Percentiles rank a stretch among this genome's conserved stretches.
These are phyloP conservation scores for Wallacemonas sp. DNA, from an alignment of 208 protist species.

Conservation along the genomic window DNA sequence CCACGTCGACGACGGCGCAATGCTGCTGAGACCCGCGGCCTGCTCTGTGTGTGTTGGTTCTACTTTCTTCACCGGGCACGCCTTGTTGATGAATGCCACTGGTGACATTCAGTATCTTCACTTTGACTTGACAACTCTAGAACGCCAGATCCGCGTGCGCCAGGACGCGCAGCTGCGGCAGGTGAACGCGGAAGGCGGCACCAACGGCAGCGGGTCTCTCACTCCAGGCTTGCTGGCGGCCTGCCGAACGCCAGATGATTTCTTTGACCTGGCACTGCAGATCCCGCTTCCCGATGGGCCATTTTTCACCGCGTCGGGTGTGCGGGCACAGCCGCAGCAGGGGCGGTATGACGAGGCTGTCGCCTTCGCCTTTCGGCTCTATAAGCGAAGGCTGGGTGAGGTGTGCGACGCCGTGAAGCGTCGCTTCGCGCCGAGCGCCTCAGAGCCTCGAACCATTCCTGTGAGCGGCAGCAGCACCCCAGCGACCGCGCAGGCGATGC, in stretches of 20 bases:
- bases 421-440: conserved; percentile 42
- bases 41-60: background rate
- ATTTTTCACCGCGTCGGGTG: background rate
- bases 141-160: background rate
- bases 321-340: background rate
- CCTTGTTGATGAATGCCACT: conserved; percentile 18
- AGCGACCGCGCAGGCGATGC: conserved; percentile 14
- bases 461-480: conserved; percentile 5
- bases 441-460: conserved; percentile 24
- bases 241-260: conserved; percentile 41
- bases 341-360: conserved; percentile 8
- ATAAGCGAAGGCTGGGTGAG: conserved; percentile 22
- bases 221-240: conserved; percentile 10
- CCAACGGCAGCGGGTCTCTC: background rate
- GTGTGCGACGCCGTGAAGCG: conserved; percentile 37
- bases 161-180: too few relatives aligned
- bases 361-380: conserved; percentile 25
- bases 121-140: conserved; percentile 10
- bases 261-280: conserved; percentile 29
- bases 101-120: conserved; percentile 15
- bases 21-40: conserved; percentile 42
- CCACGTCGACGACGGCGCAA: conserved; percentile 42
- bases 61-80: background rate
- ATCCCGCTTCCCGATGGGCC: conserved; percentile 26
- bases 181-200: too few relatives aligned